Conservation (phyloP, 2,329 filamentous ascomycete genomes). For the Epichloe gansuensis region DNA sequence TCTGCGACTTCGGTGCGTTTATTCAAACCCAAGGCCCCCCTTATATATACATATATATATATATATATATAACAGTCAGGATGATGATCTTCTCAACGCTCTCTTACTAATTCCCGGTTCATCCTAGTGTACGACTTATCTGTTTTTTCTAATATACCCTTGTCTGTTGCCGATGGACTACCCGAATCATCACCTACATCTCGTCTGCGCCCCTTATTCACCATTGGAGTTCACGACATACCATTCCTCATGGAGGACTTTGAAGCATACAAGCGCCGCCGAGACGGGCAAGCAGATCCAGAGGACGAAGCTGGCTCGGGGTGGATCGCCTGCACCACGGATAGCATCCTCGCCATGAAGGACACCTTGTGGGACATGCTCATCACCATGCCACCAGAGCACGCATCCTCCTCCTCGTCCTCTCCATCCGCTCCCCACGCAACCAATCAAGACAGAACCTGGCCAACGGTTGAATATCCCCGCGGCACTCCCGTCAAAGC, state of each 20-base stretch:
- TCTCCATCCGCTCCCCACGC: not conserved
- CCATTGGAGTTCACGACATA: slow-evolving; percentile 87
- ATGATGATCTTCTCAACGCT: too few species aligned
- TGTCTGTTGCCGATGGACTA: slow-evolving; percentile 57
- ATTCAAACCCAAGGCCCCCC: not conserved
- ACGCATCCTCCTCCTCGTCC: slow-evolving; percentile 26
- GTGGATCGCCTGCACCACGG: slow-evolving; percentile 93
- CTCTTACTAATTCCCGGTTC: not conserved
- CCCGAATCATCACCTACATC: slow-evolving; percentile 47
- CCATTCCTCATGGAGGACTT: slow-evolving; percentile 55
- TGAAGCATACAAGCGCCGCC: slow-evolving; percentile 28
- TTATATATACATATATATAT: slow-evolving; percentile 5
- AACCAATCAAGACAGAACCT: slow-evolving; percentile 47
- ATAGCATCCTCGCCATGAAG: slow-evolving; percentile 83
- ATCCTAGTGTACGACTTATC: slow-evolving; percentile 77
- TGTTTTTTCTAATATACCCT: slow-evolving; percentile 78
- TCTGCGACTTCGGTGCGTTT: slow-evolving; percentile 73
- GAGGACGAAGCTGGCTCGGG: slow-evolving; percentile 43
- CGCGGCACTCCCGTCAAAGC: slow-evolving; percentile 59
- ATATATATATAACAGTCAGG: too few species aligned
- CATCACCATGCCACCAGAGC: slow-evolving; percentile 61
- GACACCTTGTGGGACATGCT: slow-evolving; percentile 78
- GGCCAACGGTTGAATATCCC: slow-evolving; percentile 62
- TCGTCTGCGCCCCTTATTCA: slow-evolving; percentile 74
- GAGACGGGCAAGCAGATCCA: slow-evolving; percentile 22